These are phyloP conservation scores for Pseudogymnoascus sp. DNA, from an alignment of 2,329 filamentous ascomycete genomes.

Conservation along the genomic window DNA sequence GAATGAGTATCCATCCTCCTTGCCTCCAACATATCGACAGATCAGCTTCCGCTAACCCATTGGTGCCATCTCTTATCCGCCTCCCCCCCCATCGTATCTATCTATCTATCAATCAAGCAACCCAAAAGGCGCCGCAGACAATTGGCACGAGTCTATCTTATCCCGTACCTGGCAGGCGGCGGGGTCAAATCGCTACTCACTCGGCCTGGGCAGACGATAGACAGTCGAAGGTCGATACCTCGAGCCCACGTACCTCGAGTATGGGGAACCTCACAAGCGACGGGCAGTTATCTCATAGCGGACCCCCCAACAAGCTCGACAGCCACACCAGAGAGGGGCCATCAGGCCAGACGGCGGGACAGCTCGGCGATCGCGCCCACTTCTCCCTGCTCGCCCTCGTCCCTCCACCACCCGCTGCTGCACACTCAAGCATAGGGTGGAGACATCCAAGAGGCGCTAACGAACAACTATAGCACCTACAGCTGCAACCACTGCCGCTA, in stretches of 20 bases:
- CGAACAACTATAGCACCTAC: too few species aligned
- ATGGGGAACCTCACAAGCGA: neutral
- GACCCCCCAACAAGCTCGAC: neutral
- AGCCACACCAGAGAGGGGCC: neutral
- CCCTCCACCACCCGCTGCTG: neutral
- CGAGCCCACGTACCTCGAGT: neutral
- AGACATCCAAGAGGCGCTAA: too few species aligned
- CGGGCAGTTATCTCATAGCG: slow-evolving; percentile 9
- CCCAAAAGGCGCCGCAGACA: too few species aligned
- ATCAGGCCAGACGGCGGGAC: slow-evolving; percentile 1
- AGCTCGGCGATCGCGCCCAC: slow-evolving; percentile 1
- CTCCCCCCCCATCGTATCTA: neutral
- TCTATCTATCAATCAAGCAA: neutral
- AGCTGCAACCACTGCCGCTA: neutral
- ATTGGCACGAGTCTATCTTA: neutral
- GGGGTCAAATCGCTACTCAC: too few species aligned
- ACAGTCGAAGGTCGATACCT: neutral
- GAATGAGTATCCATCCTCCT: neutral
- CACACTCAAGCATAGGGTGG: slow-evolving; percentile 6
- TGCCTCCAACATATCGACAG: neutral
- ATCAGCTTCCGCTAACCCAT: neutral
- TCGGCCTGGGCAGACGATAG: neutral
- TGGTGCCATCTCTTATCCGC: neutral
- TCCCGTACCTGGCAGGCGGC: neutral
- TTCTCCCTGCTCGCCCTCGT: neutral